Base-by-base conservation (phyloP, 768 basidiomycete species). In the Fomitopsis serialis region DNA sequence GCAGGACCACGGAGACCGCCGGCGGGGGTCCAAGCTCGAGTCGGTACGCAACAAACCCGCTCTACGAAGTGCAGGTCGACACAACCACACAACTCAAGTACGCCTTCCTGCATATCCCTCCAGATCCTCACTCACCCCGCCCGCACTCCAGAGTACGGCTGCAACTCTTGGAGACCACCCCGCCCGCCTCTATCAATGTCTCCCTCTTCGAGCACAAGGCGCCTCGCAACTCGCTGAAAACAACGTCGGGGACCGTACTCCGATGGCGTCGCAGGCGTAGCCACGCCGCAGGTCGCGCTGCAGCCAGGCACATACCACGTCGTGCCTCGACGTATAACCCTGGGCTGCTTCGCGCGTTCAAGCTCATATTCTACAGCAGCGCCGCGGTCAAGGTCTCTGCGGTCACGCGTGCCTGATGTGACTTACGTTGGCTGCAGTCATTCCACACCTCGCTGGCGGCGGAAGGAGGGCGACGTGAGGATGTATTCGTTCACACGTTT, bases 211-310 rank as follows among this genome's bases (percentile, higher is more conserved):
- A 74, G 0, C 50, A 67, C 9, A 59, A 65, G 7, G 48, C 56
- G 2, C 51, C 50, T 2, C 51, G 77, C n/a, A 68, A 70, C 24
- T 62, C 64, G 8, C 77, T 77, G 34, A 62, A 89, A 4, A 67
- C 75, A 1, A 89, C 91, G 0, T 92, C 92, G 0, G 92, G n/a
- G 92, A 1, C 79, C 87, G 0, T 96, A 94, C 62, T 78, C 84
- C 23, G 90, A 94, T 56, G 73, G 78, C 0, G 68, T 85, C 25
- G 81, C 85, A 0, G 93, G 94, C 0, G 91, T 87, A 0, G 76
- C 74, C 34, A 87, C 80, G 6, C 75, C 79, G 0, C 73, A 72
- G 34, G 68, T 78, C 5, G 70, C 74, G 15, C 53, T 91, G 42
- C 72, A 73, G 3, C 63, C 76, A 0, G 91, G 89, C 19, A 80